A percentile compares a stretch with the other conserved stretches of the same genome.
These are phyloP conservation scores for Lactarius indigo DNA, from an alignment of 768 basidiomycete genomes.

Conservation along the genomic window DNA sequence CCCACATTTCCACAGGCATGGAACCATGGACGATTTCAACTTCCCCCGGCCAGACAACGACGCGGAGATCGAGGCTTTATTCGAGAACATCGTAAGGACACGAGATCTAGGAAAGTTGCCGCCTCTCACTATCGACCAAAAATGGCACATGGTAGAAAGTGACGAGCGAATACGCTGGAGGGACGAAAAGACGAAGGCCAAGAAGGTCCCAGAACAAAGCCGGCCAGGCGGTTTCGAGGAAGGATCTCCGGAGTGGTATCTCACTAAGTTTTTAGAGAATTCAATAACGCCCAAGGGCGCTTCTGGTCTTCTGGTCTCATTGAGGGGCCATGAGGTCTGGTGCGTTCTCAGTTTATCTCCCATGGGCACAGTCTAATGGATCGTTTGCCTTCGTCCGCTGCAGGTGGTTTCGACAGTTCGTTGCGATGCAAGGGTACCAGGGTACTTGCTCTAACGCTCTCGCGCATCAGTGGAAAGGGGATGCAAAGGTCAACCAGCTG, in stretches of 20 bases:
- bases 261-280: slow-evolving; percentile 84
- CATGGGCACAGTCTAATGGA: background rate
- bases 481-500: slow-evolving; percentile 47
- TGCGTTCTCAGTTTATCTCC: slow-evolving; percentile 36
- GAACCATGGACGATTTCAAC: slow-evolving; percentile 53
- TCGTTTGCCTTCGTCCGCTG: background rate
- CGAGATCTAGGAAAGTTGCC: slow-evolving; percentile 63
- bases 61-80: slow-evolving; percentile 75
- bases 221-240: slow-evolving; percentile 51
- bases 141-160: slow-evolving; percentile 88
- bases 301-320: slow-evolving; percentile 65
- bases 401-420: slow-evolving; percentile 80
- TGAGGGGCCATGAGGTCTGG: slow-evolving; percentile 80
- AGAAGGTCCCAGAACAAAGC: slow-evolving; percentile 57
- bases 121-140: slow-evolving; percentile 69
- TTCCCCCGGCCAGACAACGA: slow-evolving; percentile 77
- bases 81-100: slow-evolving; percentile 70
- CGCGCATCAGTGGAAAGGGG: slow-evolving; percentile 70
- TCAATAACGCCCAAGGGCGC: slow-evolving; percentile 82
- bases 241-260: slow-evolving; percentile 89
- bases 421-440: slow-evolving; percentile 77
- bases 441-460: slow-evolving; percentile 75
- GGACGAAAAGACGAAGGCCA: slow-evolving; percentile 59
- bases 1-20: slow-evolving; percentile 36
- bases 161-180: slow-evolving; percentile 79